These are phyloP conservation scores for Alloteropsis semialata DNA, from an alignment of 176 grass and related monocot species.

Conservation along the genomic window DNA sequence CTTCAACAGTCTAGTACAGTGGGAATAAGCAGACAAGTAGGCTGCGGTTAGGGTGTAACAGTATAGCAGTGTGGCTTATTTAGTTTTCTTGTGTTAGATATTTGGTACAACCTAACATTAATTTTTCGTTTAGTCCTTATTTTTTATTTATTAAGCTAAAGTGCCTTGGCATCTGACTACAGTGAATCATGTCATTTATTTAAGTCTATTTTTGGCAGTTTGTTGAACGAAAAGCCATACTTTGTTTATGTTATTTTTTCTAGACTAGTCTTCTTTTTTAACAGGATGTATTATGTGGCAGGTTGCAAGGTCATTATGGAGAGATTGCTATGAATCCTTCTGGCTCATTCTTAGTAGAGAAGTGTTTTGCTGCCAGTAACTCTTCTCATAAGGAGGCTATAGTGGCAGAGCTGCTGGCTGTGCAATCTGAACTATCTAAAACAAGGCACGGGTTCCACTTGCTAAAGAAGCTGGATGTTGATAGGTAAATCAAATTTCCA, in stretches of 20 bases:
- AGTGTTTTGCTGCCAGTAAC: constrained; percentile 78
- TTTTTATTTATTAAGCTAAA: not conserved
- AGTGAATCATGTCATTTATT: constrained; percentile 4
- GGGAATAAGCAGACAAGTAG: not conserved
- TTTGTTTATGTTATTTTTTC: constrained; percentile 35
- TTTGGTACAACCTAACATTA: not conserved
- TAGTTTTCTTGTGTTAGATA: not conserved
- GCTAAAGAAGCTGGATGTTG: constrained; percentile 92
- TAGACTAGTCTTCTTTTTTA: not conserved
- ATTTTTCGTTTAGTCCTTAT: not conserved
- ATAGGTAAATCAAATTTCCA: constrained; percentile 49
- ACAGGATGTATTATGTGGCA: constrained; percentile 28
- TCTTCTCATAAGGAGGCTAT: constrained; percentile 87
- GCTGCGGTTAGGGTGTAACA: not conserved
- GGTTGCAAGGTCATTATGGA: constrained; percentile 63
- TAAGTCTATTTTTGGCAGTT: not conserved
- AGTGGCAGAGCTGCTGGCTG: constrained; percentile 53
- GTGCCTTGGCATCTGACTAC: not conserved
- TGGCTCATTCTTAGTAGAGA: constrained; percentile 85
- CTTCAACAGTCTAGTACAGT: not conserved
- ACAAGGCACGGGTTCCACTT: constrained; percentile 82
- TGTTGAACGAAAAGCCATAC: not conserved
- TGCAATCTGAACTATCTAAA: constrained; percentile 65
- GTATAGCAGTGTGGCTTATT: not conserved
- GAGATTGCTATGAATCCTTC: constrained; percentile 71